phyloP scores from a whole-genome alignment of 441 rosid genomes.

The Metrosideros polymorpha region DNA sequence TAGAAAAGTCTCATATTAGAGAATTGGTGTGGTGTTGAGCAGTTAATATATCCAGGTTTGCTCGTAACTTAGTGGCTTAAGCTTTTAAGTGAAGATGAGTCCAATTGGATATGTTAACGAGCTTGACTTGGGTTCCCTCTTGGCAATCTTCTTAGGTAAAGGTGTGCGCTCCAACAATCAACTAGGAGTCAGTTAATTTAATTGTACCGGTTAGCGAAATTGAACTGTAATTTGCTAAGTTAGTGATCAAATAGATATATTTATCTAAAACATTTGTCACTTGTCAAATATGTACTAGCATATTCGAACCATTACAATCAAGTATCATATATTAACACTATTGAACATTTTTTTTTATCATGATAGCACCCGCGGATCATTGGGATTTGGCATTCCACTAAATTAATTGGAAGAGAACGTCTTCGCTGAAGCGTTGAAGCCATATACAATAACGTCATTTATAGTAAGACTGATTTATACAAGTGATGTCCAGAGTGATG shows the following conservation, averaged over 20 bases:
- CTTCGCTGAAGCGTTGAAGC: background rate
- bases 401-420: background rate
- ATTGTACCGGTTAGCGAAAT: background rate
- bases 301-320: background rate
- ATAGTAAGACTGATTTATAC: background rate
- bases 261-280: background rate
- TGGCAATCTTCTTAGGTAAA: too few relatives aligned
- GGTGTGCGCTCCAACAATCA: too few relatives aligned
- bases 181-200: background rate
- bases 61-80: too few relatives aligned
- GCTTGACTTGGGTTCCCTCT: too few relatives aligned
- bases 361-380: background rate
- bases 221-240: background rate
- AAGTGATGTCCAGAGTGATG: background rate
- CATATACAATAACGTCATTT: background rate
- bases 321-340: background rate
- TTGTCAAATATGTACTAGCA: background rate
- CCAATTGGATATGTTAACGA: too few relatives aligned
- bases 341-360: background rate
- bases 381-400: background rate
- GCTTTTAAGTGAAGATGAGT: too few relatives aligned
- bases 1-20: too few relatives aligned
- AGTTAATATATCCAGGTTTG: too few relatives aligned
- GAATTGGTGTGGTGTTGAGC: too few relatives aligned
- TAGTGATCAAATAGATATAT: background rate